Evolutionary conservation across 345 rosid genomes (phyloP).

Genomic region (Hibiscus mutabilis): DNA sequence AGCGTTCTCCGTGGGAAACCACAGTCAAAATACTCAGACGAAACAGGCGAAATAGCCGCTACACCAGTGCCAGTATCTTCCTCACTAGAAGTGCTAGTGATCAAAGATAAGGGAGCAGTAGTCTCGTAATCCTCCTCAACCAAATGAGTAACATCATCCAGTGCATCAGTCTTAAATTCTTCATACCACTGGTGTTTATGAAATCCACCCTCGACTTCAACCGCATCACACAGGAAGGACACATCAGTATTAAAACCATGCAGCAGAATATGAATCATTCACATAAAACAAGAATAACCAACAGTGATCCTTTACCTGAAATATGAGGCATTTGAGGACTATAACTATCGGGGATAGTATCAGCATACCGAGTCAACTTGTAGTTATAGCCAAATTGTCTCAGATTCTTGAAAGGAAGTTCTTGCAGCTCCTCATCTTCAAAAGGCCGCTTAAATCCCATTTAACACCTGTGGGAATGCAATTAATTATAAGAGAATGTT

Average conservation of each 20-base stretch:
- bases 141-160: background rate
- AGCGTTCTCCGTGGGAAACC: conserved; percentile 21
- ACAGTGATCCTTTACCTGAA: conserved; percentile 30
- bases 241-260: background rate
- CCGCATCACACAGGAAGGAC: background rate
- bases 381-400: conserved; percentile 28
- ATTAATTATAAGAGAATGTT: background rate
- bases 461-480: background rate
- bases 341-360: conserved; percentile 14
- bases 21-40: conserved; percentile 36
- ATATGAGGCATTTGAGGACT: conserved; percentile 3
- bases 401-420: conserved; percentile 37
- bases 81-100: conserved; percentile 24
- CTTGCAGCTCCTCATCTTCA: conserved; percentile 28
- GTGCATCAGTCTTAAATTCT: conserved; percentile 6
- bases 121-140: conserved; percentile 18
- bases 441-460: conserved; percentile 36
- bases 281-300: background rate
- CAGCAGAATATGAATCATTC: background rate
- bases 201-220: conserved; percentile 1
- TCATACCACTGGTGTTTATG: conserved; percentile 17
- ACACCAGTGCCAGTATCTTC: conserved; percentile 26
- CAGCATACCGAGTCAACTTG: conserved; percentile 17
- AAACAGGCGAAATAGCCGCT: conserved; percentile 17
- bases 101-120: conserved; percentile 12